Evolutionary conservation across 805 yeast species (phyloP).

Genomic region (Saccharomycopsis sp.): DNA sequence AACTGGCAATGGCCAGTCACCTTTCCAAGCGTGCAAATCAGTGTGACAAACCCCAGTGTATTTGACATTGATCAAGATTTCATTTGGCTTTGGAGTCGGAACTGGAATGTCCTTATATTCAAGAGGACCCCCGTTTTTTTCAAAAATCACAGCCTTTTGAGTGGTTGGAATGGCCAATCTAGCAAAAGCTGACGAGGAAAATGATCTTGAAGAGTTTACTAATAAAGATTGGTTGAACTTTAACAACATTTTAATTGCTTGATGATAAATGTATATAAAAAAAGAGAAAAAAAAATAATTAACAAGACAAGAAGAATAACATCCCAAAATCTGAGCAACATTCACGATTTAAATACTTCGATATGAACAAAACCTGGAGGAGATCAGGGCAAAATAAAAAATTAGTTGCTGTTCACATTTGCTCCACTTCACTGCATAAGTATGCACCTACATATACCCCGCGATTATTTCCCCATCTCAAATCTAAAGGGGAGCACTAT

Average conservation of each 20-base stretch:
- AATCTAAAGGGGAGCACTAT: neutral
- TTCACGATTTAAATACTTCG: too few relatives aligned
- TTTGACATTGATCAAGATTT: conserved; percentile 57
- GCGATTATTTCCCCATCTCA: neutral
- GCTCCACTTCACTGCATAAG: neutral
- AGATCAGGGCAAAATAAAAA: too few relatives aligned
- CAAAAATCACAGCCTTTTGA: conserved; percentile 68
- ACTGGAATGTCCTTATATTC: conserved; percentile 70
- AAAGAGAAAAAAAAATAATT: too few relatives aligned
- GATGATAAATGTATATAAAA: neutral
- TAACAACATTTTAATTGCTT: neutral
- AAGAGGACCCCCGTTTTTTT: conserved; percentile 56
- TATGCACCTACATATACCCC: neutral
- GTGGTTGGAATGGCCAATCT: conserved; percentile 46
- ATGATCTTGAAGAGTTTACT: conserved; percentile 5
- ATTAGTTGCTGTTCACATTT: neutral
- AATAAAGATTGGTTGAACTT: neutral
- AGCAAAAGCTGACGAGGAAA: conserved; percentile 21
- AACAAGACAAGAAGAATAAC: too few relatives aligned
- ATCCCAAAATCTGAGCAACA: too few relatives aligned
- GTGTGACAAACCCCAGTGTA: conserved; percentile 75
- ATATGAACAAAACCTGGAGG: too few relatives aligned
- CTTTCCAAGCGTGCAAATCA: conserved; percentile 69
- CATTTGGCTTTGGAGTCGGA: conserved; percentile 60
- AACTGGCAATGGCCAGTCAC: conserved; percentile 60